These are phyloP conservation scores for Spizellomyces punctatus DNA, from an alignment of 192 early-diverging fungal species.

Conservation along the genomic window DNA sequence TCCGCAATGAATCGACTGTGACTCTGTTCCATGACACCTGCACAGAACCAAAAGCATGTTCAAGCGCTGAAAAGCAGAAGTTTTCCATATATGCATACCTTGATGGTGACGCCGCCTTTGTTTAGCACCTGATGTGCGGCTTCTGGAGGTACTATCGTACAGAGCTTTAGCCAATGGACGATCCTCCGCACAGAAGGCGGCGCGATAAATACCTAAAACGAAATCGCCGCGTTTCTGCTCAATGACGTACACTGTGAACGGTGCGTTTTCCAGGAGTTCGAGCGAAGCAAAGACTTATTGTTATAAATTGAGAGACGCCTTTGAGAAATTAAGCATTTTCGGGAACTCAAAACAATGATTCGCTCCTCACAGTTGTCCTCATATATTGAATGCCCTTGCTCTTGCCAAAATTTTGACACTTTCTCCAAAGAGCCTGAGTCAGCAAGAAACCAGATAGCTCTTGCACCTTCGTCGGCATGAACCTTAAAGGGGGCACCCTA, in stretches of 20 bases:
- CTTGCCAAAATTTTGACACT: constrained; percentile 23
- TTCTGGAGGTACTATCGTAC: constrained; percentile 28
- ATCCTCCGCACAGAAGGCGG: too few relatives aligned
- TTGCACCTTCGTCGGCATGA: constrained; percentile 15
- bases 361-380: constrained; percentile 9
- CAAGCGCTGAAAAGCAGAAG: not conserved
- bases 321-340: too few relatives aligned
- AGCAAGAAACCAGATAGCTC: constrained; percentile 37
- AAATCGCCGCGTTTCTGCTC: constrained; percentile 39
- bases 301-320: not conserved
- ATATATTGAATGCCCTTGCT: constrained; percentile 14
- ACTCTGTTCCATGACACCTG: constrained; percentile 24
- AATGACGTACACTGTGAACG: constrained; percentile 33
- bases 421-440: constrained; percentile 2
- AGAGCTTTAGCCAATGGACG: too few relatives aligned
- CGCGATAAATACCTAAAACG: not conserved
- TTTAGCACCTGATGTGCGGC: constrained; percentile 40
- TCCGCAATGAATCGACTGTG: constrained; percentile 20
- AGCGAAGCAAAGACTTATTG: constrained; percentile 9
- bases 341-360: too few relatives aligned
- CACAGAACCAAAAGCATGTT: not conserved
- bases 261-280: constrained; percentile 25
- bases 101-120: constrained; percentile 30
- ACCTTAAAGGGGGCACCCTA: not conserved
- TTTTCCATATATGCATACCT: not conserved